A percentile compares a stretch with the other conserved stretches of the same genome.
Conservation (phyloP, 805 yeast species). For the Sporopachydermia lactativora region DNA sequence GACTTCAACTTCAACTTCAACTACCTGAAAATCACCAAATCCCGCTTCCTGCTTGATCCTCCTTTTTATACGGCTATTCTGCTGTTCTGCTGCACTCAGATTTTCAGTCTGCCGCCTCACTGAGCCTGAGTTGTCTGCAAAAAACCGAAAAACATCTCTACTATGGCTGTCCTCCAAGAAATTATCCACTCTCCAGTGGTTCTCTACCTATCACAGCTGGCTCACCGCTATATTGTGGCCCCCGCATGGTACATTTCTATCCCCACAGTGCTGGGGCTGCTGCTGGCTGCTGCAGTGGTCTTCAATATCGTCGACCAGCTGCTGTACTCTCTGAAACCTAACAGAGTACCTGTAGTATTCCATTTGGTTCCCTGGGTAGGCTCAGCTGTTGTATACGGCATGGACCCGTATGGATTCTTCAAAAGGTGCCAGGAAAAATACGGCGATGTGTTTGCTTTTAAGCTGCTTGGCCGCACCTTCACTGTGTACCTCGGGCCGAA, state of each 20-base stretch:
- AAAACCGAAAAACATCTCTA: not conserved
- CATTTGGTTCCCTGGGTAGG: constrained; percentile 96
- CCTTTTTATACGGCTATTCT: no score
- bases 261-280: constrained; percentile 12
- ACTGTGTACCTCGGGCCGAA: constrained; percentile 94
- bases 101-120: no score
- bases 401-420: constrained; percentile 87
- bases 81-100: no score
- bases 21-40: no score
- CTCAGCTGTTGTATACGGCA: constrained; percentile 78
- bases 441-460: constrained; percentile 89
- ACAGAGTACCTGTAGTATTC: constrained; percentile 81
- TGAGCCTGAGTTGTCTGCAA: no score
- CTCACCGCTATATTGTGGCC: not conserved
- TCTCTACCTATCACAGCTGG: not conserved
- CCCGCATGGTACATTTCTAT: constrained; percentile 12
- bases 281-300: constrained; percentile 11
- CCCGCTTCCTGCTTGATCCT: no score
- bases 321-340: constrained; percentile 33
- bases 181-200: not conserved
- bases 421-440: constrained; percentile 61
- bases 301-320: constrained; percentile 21
- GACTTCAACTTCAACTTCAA: no score
- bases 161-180: not conserved
- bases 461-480: constrained; percentile 81